These are phyloP conservation scores for Cryptosporidium parvum DNA, from an alignment of 169 alveolate species.

Conservation along the genomic window DNA sequence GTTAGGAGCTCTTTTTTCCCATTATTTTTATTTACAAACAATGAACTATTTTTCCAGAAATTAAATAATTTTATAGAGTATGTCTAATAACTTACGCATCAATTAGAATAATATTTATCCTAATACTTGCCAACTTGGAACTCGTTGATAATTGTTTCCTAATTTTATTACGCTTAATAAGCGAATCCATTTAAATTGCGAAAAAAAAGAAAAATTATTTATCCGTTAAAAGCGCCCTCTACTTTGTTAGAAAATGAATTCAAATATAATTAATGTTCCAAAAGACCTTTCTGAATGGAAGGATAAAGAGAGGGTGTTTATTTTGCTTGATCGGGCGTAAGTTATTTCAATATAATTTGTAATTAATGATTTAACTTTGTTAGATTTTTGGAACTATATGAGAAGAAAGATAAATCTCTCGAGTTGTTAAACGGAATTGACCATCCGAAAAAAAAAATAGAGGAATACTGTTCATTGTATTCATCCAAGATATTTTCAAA, in stretches of 20 bases:
- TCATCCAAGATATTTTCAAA: slow-evolving; percentile 24
- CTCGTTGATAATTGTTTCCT: slow-evolving; percentile 21
- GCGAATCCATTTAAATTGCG: not conserved
- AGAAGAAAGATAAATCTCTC: slow-evolving; percentile 38
- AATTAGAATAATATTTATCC: slow-evolving; percentile 7
- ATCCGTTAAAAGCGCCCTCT: slow-evolving; percentile 51
- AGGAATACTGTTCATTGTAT: slow-evolving; percentile 32
- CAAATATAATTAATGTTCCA: slow-evolving; percentile 57
- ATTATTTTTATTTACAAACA: slow-evolving; percentile 33
- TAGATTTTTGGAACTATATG: slow-evolving; percentile 56
- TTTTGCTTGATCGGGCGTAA: slow-evolving; percentile 71
- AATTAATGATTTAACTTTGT: not conserved
- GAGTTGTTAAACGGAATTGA: slow-evolving; percentile 75
- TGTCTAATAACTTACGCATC: slow-evolving; percentile 39
- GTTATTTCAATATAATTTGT: slow-evolving; percentile 1
- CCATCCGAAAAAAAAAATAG: slow-evolving; percentile 66
- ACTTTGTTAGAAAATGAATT: slow-evolving; percentile 42
- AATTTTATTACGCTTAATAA: slow-evolving; percentile 30
- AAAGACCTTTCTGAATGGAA: slow-evolving; percentile 54
- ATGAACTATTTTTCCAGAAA: slow-evolving; percentile 22
- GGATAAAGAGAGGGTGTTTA: slow-evolving; percentile 11
- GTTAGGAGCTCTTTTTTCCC: slow-evolving; percentile 64
- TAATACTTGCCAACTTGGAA: not conserved
- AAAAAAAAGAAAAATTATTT: not conserved
- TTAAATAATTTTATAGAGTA: not conserved